Evolutionary conservation across 805 yeast genomes (phyloP), one percentile per base, ranked within the genome.

Genomic region (Millerozyma acaciae): DNA sequence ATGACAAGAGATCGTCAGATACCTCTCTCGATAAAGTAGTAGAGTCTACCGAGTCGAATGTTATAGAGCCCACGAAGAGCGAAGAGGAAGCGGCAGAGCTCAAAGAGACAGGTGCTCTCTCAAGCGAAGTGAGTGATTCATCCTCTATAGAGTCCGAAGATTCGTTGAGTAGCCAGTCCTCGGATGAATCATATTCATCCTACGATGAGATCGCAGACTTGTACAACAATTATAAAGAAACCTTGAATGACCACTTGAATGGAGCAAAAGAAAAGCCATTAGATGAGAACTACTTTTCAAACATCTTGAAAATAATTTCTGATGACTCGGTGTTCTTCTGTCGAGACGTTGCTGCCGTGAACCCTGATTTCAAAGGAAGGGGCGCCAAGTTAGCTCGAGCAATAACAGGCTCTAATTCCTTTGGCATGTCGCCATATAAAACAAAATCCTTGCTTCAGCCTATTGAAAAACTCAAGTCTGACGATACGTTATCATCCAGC

Each of bases 331-430:
- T 48, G 5, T 42, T 34, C 19, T 55, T 66, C 21, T 67, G 72
- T 41, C 48, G 48, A 19, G 67, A 65, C 12, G 39, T 67, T 8
- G 46, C 57, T 9, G 50, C 43, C 5, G 53, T 66, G 5, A 55
- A 61, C 39, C 71, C 73, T 2, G 65, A 59, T 39, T 60, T 60
- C 40, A 45, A 47, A 18, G 69, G 71, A 4, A 47, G 57, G 30
- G 71, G 72, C 4, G 66, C 73, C 12, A 56, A 58, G 38, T 48
- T 66, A 36, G 72, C 72, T 0, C 43, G 65, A 8, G 60, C 53
- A 8, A 60, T 67, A 20, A 67, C 73, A 1, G 73, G 73, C 3
- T 62, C 70, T 3, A 64, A 52, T 30, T 44, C 51, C 4, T 65
- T 65, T 43, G 72, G 70, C 0, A 43, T 51, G 8, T 55, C 57